Percentiles rank a stretch among this genome's conserved stretches.
Conservation (phyloP, 169 alveolate species). For the Cryptosporidium viatorum region DNA sequence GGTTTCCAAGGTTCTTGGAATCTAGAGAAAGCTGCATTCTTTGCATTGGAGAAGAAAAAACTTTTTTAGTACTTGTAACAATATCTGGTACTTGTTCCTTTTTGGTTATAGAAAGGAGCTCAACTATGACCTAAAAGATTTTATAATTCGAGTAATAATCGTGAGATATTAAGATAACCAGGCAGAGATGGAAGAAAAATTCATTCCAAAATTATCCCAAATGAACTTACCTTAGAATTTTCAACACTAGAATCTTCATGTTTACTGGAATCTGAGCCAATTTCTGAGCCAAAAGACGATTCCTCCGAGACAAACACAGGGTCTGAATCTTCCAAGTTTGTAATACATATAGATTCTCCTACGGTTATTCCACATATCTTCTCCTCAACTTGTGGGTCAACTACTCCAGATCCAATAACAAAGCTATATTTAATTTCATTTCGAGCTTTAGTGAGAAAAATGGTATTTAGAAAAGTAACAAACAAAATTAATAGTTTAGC, state of each 20-base stretch:
- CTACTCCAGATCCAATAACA: conserved; percentile 50
- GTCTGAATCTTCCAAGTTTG: not conserved
- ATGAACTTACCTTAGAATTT: not conserved
- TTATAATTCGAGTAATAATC: too few species aligned
- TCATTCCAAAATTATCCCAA: not conserved
- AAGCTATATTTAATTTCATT: conserved; percentile 31
- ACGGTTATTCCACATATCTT: not conserved
- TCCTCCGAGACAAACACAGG: not conserved
- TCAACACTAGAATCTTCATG: not conserved
- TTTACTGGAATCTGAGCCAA: not conserved
- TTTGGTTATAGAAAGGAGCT: conserved; percentile 25
- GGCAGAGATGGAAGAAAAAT: not conserved
- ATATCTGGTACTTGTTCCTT: conserved; percentile 36
- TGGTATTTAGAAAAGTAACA: not conserved
- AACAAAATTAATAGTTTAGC: not conserved
- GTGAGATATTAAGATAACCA: not conserved
- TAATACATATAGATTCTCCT: conserved; percentile 24
- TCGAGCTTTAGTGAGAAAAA: not conserved
- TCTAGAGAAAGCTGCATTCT: conserved; percentile 70
- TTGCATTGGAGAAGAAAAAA: conserved; percentile 22
- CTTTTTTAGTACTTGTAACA: not conserved
- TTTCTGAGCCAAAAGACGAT: not conserved
- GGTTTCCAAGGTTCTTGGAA: conserved; percentile 47
- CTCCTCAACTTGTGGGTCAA: conserved; percentile 9
- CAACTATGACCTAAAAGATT: not conserved